Conservation (phyloP, 192 early-diverging fungal genomes). For the Coemansia sp. region DNA sequence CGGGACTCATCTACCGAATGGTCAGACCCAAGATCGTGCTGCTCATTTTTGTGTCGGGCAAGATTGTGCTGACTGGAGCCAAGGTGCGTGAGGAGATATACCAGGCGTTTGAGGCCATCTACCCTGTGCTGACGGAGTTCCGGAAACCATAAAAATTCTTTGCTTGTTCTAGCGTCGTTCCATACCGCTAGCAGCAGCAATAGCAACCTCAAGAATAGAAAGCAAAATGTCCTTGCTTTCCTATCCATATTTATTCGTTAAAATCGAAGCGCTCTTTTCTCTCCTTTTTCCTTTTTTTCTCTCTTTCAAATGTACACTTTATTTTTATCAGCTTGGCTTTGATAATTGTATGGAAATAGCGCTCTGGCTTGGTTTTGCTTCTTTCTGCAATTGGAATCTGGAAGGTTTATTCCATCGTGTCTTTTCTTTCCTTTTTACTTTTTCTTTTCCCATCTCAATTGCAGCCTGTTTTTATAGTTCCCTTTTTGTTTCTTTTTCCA, state of each 20-base stretch:
- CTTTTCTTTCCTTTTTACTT: too few relatives aligned
- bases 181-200: too few relatives aligned
- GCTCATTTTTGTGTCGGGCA: slow-evolving; percentile 98
- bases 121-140: slow-evolving; percentile 92
- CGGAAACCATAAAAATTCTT: slow-evolving; percentile 57
- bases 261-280: slow-evolving; percentile 2
- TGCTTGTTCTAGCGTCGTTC: too few relatives aligned
- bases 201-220: too few relatives aligned
- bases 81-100: slow-evolving; percentile 99
- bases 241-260: neutral
- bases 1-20: slow-evolving; percentile 99
- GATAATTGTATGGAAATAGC: too few relatives aligned
- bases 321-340: too few relatives aligned
- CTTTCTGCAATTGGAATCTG: too few relatives aligned
- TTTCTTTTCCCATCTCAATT: too few relatives aligned
- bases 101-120: slow-evolving; percentile 96
- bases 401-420: too few relatives aligned
- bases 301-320: slow-evolving; percentile 7
- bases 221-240: neutral
- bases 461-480: too few relatives aligned
- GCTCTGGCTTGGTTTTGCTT: too few relatives aligned
- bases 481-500: too few relatives aligned
- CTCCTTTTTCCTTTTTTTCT: neutral
- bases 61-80: slow-evolving; percentile 99
- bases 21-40: slow-evolving; percentile 97